Base-by-base conservation (phyloP, 78 protist genomes). In the Dictyostelium intermedium region DNA sequence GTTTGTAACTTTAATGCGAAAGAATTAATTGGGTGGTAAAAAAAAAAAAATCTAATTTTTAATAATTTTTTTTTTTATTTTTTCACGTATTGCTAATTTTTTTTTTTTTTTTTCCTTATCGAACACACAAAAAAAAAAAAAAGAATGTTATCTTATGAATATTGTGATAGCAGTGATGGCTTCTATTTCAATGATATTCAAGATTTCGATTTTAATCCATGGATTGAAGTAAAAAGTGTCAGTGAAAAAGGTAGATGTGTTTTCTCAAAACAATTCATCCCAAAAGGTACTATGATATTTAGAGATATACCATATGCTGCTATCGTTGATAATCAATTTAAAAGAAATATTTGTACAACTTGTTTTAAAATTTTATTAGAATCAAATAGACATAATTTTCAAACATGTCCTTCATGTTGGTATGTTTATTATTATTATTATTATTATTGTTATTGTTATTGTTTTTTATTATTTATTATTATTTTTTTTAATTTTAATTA, bases 321-420 rank as follows among this genome's bases (percentile, higher is more conserved):
- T 30, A 61, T 66, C 23, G 72, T 89, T 5, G 79, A 89, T 80
- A 39, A n/a, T 41, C 74, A 43, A 41, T 80, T 80, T 50, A 89
- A 89, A 80, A 80, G 32, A 30, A 80, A 80, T 89, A 89, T 89
- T 25, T 89, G 93, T 47, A 74, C 47, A 14, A 69, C 85, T 66
- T 89, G 93, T 69, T 89, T 89, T 32, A 78, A 80, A 69, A 43
- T 25, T 27, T 89, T 89, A 43, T 41, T 27, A 10, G 87, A 78
- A 45, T 66, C 85, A n/a, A 80, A 80, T 80, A 78, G 82, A 80
- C 93, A 78, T 27, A 89, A 89, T 89, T 23, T 89, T 6, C 30
- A 35, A 5, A 41, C 25, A 3, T 89, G 93, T 89, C 93, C 93
- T 89, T 47, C 82, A n/a, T 89, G 93, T 43, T 47, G 82, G 82